Base-by-base conservation (phyloP, 768 basidiomycete species). In the Pulveroboletus ravenelii region DNA sequence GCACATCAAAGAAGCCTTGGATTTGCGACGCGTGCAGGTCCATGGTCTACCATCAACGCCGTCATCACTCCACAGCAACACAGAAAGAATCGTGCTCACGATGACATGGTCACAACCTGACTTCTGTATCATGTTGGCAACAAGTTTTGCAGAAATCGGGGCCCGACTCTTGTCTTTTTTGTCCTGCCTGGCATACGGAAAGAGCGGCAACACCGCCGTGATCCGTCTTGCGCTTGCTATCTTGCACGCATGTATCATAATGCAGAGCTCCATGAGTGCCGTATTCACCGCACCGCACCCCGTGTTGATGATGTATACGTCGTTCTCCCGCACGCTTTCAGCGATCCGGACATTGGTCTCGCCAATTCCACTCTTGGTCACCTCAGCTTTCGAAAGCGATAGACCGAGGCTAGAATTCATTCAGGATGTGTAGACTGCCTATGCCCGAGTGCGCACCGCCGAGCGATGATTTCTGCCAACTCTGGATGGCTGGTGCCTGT, bases 241-340 rank as follows among this genome's bases (percentile, higher is more conserved):
- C 74, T 94, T 95, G 83, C 95, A 96, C 10, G 96, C 94, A 66
- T 97, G 94, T 63, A 97, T 93, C 92, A 99, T 95, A 63, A 98
- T 98, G 67, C 94, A 92, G 41, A 93, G 80, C 69, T 98, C 96
- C 93, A 99, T 98, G 56, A 99, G 81, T 36, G 94, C 79, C 25
- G 91, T 93, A 65, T 97, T 97, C 60, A 97, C 82, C 49, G 84
- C 75, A 20, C 87, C 84, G 61, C 86, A 85, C 13, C 91, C 88
- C 35, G 92, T 91, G 72, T 93, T 96, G 75, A 99, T 86, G 69
- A 99, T 97, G 73, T 98, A 99, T 44, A 98, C 95, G 68, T 98
- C 96, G 69, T 93, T 90, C 72, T 98, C 94, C 54, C 96, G 89
- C 32, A 99, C 95, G 40, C 90, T 93, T 72, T 97, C 93, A 57